Evolutionary conservation across 345 rosid species (phyloP).

Genomic region (Gossypium thurberi): DNA sequence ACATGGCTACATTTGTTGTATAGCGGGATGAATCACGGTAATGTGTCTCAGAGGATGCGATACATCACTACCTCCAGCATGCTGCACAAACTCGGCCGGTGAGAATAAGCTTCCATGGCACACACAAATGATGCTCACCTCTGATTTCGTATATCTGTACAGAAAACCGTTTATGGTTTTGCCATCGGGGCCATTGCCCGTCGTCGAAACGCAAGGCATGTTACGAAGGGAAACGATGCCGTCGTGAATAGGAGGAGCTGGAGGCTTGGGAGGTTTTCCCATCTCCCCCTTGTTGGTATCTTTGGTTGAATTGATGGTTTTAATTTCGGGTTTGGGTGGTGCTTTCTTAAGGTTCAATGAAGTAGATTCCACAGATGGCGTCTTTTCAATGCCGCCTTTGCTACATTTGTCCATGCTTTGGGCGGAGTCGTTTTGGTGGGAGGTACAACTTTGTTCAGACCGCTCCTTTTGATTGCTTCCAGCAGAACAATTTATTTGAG

Average conservation of each 20-base stretch:
- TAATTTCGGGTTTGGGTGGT: neutral
- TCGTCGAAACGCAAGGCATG: slow-evolving; percentile 68
- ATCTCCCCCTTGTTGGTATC: slow-evolving; percentile 8
- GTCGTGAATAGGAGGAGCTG: neutral
- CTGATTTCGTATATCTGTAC: slow-evolving; percentile 40
- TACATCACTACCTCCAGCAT: slow-evolving; percentile 57
- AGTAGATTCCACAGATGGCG: neutral
- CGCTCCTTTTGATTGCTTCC: slow-evolving; percentile 5
- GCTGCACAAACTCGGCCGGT: slow-evolving; percentile 65
- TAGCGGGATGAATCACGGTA: slow-evolving; percentile 38
- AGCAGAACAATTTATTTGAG: slow-evolving; percentile 12
- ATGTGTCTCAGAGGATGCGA: slow-evolving; percentile 52
- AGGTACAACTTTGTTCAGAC: slow-evolving; percentile 14
- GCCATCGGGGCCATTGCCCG: slow-evolving; percentile 58
- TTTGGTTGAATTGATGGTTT: neutral
- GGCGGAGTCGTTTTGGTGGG: slow-evolving; percentile 10
- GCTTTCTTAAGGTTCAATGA: slow-evolving; percentile 1
- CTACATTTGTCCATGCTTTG: neutral
- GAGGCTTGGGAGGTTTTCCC: slow-evolving; percentile 44
- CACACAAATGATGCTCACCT: slow-evolving; percentile 53
- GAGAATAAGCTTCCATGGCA: slow-evolving; percentile 70
- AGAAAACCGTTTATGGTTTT: slow-evolving; percentile 60
- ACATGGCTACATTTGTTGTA: neutral
- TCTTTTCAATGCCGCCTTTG: slow-evolving; percentile 1
- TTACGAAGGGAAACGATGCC: slow-evolving; percentile 12